phyloP scores from a whole-genome alignment of 2,329 filamentous ascomycete species.

The Ascochyta pisi region DNA sequence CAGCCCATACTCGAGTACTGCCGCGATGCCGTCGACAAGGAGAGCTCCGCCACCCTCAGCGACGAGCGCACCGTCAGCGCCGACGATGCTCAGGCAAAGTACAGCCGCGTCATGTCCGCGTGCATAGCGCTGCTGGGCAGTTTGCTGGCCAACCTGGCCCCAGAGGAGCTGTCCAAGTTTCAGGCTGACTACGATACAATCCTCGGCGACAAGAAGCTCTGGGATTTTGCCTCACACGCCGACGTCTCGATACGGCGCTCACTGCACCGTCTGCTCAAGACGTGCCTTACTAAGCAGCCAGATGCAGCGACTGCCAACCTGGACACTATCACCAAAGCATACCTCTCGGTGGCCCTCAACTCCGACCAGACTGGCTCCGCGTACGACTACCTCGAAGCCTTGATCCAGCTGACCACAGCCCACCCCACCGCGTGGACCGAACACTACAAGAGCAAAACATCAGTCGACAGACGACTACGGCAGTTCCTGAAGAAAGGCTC shows the following conservation, averaged over 20 bases:
- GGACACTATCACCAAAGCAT: constrained; percentile 68
- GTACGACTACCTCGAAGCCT: constrained; percentile 70
- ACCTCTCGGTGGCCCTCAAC: constrained; percentile 77
- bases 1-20: constrained; percentile 82
- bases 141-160: constrained; percentile 55
- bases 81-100: constrained; percentile 87
- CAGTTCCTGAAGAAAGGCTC: constrained; percentile 84
- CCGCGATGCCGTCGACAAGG: constrained; percentile 74
- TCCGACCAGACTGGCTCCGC: constrained; percentile 77
- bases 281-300: constrained; percentile 58
- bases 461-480: constrained; percentile 65
- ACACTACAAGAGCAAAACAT: constrained; percentile 65
- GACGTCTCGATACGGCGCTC: constrained; percentile 66
- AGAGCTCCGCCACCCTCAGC: constrained; percentile 82
- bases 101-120: constrained; percentile 75
- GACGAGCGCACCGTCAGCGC: constrained; percentile 84
- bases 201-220: constrained; percentile 67
- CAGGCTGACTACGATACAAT: constrained; percentile 69
- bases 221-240: constrained; percentile 63
- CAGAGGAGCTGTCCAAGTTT: constrained; percentile 66
- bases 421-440: constrained; percentile 78
- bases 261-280: constrained; percentile 63
- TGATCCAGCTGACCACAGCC: constrained; percentile 69
- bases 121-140: constrained; percentile 63
- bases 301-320: constrained; percentile 47